A percentile compares a stretch with the other conserved stretches of the same genome.
Evolutionary conservation across 108 stramenopile genomes (phyloP).

Genomic region (Stephanodiscus minutulus): DNA sequence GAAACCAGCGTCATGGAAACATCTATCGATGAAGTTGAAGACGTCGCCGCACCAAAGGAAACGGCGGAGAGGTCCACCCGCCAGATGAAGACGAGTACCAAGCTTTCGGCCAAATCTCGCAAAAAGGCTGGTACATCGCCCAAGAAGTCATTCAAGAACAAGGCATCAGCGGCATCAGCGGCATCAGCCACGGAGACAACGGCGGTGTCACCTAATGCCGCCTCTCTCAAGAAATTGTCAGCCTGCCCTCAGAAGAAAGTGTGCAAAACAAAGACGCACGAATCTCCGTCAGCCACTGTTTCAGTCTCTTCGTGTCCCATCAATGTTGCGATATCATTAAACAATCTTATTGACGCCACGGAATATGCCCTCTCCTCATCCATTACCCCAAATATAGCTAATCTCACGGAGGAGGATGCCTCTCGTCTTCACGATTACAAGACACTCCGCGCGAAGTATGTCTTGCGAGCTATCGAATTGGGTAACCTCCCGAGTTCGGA

Average conservation of each 20-base stretch:
- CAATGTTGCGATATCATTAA: neutral
- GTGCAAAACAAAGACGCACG: neutral
- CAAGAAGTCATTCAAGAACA: constrained; percentile 4
- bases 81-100: neutral
- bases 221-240: constrained; percentile 10
- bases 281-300: neutral
- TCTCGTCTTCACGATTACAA: constrained; percentile 20
- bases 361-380: neutral
- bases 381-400: neutral
- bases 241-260: constrained; percentile 11
- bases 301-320: neutral
- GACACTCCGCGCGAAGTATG: constrained; percentile 31
- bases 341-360: neutral
- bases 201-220: neutral
- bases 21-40: neutral
- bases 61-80: neutral
- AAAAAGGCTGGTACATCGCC: neutral
- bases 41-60: neutral
- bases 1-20: neutral
- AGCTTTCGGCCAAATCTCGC: neutral
- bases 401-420: constrained; percentile 25
- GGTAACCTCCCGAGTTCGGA: constrained; percentile 30
- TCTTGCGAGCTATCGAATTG: constrained; percentile 33
- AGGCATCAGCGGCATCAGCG: neutral
- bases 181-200: neutral